phyloP scores from a whole-genome alignment of 441 rosid genomes.

The Viola pubescens region DNA sequence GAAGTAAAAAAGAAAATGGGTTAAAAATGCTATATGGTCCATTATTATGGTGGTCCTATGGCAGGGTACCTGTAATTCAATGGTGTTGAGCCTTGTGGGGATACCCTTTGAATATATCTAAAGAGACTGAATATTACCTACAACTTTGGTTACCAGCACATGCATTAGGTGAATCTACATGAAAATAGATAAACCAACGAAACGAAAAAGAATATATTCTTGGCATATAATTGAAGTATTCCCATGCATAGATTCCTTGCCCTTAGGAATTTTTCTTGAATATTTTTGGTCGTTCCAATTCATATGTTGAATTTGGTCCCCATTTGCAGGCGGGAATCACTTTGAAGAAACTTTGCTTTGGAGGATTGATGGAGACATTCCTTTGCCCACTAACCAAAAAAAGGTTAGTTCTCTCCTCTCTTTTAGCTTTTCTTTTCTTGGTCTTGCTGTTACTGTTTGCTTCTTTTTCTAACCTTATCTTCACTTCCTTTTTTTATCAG shows the following conservation, averaged over 20 bases:
- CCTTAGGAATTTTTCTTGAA: constrained; percentile 15
- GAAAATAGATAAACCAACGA: constrained; percentile 8
- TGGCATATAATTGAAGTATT: constrained; percentile 16
- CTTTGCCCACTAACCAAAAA: constrained; percentile 50
- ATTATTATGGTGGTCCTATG: constrained; percentile 19
- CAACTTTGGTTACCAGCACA: constrained; percentile 7
- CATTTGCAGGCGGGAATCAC: constrained; percentile 49
- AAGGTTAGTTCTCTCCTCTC: constrained; percentile 35
- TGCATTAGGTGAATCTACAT: constrained; percentile 19
- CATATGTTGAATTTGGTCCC: constrained; percentile 33
- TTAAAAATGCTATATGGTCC: constrained; percentile 8
- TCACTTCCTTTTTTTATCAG: constrained; percentile 31
- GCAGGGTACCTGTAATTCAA: not conserved
- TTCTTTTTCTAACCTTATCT: constrained; percentile 22
- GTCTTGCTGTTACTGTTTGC: constrained; percentile 21
- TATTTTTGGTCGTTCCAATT: constrained; percentile 22
- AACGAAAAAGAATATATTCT: constrained; percentile 11
- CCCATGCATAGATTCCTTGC: constrained; percentile 13
- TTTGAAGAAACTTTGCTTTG: constrained; percentile 32
- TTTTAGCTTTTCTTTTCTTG: constrained; percentile 21
- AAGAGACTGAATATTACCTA: constrained; percentile 17
- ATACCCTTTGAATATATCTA: constrained; percentile 8
- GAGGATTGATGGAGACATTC: constrained; percentile 55
- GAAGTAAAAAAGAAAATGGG: not conserved
- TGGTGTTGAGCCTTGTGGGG: constrained; percentile 11